These are phyloP conservation scores for Phylloporus sp. DNA, from an alignment of 768 basidiomycete species.

Conservation along the genomic window DNA sequence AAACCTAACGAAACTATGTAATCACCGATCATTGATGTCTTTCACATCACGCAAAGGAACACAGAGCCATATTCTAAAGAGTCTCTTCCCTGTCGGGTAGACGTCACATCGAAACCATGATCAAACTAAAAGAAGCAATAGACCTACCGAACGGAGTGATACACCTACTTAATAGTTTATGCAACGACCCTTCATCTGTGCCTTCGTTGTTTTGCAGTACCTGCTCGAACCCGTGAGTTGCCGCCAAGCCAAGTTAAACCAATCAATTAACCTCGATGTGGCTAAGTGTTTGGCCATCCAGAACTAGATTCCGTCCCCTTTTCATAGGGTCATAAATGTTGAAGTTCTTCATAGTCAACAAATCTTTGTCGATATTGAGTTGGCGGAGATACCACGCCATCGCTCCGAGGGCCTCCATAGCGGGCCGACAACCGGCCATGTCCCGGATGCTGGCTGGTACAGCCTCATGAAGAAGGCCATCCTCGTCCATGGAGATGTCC, in stretches of 20 bases:
- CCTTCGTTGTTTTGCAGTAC: conserved; percentile 92
- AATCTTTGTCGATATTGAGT: conserved; percentile 93
- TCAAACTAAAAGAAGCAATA: conserved; percentile 6
- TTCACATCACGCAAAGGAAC: conserved; percentile 77
- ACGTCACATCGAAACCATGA: conserved; percentile 6
- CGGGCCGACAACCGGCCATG: conserved; percentile 58
- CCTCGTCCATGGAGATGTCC: conserved; percentile 45
- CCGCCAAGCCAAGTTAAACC: not conserved
- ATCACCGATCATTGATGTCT: conserved; percentile 86
- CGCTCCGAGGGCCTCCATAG: conserved; percentile 83
- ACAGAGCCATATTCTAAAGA: conserved; percentile 96
- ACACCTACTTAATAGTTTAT: conserved; percentile 78
- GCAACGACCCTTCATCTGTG: conserved; percentile 82
- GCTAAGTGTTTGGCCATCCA: conserved; percentile 93
- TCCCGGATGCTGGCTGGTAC: conserved; percentile 72
- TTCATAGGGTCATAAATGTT: conserved; percentile 96
- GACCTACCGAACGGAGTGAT: conserved; percentile 81
- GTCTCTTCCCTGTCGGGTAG: conserved; percentile 67
- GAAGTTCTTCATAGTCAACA: conserved; percentile 95
- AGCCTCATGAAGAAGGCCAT: conserved; percentile 29
- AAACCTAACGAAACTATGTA: conserved; percentile 9
- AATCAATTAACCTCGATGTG: conserved; percentile 74
- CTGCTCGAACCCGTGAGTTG: conserved; percentile 32
- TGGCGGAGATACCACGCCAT: conserved; percentile 95
- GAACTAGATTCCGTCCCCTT: conserved; percentile 72